These are phyloP conservation scores for Penicillium palitans DNA, from an alignment of 2,329 filamentous ascomycete species.

Conservation along the genomic window DNA sequence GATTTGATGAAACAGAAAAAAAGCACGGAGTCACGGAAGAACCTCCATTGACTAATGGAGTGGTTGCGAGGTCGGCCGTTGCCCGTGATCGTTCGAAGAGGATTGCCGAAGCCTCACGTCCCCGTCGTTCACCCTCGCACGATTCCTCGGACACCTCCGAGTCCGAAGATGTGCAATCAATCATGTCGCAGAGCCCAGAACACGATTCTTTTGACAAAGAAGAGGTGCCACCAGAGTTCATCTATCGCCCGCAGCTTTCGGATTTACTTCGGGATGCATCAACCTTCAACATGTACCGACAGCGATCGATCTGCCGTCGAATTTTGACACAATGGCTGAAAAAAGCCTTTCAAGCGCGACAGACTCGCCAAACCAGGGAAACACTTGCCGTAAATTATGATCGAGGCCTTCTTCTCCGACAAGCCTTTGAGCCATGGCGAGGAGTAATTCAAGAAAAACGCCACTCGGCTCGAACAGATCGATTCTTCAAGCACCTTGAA, in stretches of 20 bases:
- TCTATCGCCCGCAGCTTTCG: conserved; percentile 53
- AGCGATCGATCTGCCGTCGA: conserved; percentile 40
- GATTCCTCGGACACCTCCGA: conserved; percentile 28
- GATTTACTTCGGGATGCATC: conserved; percentile 54
- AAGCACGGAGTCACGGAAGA: conserved; percentile 18
- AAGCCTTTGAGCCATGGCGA: conserved; percentile 55
- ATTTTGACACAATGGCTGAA: conserved; percentile 52
- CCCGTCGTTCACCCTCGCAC: conserved; percentile 18
- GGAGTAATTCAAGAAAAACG: conserved; percentile 42
- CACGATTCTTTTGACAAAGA: conserved; percentile 30
- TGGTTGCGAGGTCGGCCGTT: conserved; percentile 31
- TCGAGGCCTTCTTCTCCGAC: conserved; percentile 51
- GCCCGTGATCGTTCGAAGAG: conserved; percentile 33
- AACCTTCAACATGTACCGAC: conserved; percentile 48
- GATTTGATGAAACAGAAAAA: conserved; percentile 31
- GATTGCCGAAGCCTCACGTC: conserved; percentile 24
- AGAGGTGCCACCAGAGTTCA: conserved; percentile 39
- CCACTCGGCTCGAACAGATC: conserved; percentile 49
- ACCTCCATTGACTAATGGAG: conserved; percentile 26
- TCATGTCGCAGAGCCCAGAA: conserved; percentile 23
- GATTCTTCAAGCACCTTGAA: conserved; percentile 58
- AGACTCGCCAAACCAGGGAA: conserved; percentile 42
- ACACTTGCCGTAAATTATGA: conserved; percentile 53
- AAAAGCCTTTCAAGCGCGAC: conserved; percentile 40
- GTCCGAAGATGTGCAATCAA: conserved; percentile 22